A percentile compares a stretch with the other conserved stretches of the same genome.
phyloP scores from a whole-genome alignment of 2,329 filamentous ascomycete genomes.

The Botrytis paeoniae region DNA sequence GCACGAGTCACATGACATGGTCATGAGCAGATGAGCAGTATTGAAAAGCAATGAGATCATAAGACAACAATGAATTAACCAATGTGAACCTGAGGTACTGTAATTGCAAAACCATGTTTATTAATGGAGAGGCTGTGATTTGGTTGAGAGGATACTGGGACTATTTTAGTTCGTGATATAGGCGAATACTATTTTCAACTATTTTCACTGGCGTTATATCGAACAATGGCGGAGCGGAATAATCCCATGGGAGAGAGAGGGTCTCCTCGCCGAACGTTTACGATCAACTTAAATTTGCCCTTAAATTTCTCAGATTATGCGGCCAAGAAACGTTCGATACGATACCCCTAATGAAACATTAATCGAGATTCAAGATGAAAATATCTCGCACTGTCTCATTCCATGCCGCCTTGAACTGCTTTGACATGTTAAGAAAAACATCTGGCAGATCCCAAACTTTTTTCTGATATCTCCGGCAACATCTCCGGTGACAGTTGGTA shows the following conservation, averaged over 20 bases:
- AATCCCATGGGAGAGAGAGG: neutral
- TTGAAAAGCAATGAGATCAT: neutral
- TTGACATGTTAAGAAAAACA: neutral
- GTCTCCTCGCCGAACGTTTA: neutral
- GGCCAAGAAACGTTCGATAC: constrained; percentile 1
- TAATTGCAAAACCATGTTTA: neutral
- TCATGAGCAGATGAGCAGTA: neutral
- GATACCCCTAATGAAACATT: neutral
- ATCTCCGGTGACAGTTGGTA: neutral
- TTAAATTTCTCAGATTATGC: neutral
- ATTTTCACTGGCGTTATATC: neutral
- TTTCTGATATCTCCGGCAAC: neutral
- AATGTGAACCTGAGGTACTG: neutral
- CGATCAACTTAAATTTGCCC: neutral
- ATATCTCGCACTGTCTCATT: neutral
- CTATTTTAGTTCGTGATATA: neutral
- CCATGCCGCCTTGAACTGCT: neutral
- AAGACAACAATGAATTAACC: neutral
- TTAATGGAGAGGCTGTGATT: neutral
- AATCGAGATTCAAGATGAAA: neutral
- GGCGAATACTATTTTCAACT: neutral
- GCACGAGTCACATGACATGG: neutral
- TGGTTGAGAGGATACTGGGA: no score
- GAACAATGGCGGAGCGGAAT: neutral
- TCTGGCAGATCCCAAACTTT: neutral